Evolutionary conservation across 2,329 filamentous ascomycete species (phyloP).

Genomic region (Fusarium goolgardi): DNA sequence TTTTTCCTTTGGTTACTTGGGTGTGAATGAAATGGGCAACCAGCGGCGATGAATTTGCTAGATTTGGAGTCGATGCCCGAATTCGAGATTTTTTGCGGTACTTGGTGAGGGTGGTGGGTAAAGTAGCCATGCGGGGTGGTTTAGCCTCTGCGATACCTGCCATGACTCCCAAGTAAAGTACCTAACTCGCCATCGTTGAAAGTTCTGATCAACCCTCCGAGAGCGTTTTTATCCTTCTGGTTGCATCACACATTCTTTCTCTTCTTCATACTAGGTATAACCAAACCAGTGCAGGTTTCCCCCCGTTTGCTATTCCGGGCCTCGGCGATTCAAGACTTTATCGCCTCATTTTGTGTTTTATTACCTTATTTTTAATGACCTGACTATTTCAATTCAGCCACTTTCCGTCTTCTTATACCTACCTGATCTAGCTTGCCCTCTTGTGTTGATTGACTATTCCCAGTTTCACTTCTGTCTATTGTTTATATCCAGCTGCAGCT

Average conservation of each 20-base stretch:
- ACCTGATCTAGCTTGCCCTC: conserved; percentile 6
- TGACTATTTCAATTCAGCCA: conserved; percentile 11
- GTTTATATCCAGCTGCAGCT: conserved; percentile 17
- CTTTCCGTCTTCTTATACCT: conserved; percentile 14
- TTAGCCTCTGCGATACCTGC: conserved; percentile 20
- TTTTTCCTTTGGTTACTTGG: conserved; percentile 6
- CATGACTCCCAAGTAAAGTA: conserved; percentile 26
- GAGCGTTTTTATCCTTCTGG: conserved; percentile 23
- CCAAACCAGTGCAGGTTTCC: conserved; percentile 10
- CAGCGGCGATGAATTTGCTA: conserved; percentile 40
- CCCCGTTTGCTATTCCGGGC: conserved; percentile 11
- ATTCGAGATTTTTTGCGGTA: conserved; percentile 46
- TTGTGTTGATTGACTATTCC: conserved; percentile 16
- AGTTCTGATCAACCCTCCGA: conserved; percentile 34
- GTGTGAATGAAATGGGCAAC: conserved; percentile 44
- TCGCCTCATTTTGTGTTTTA: conserved; percentile 15
- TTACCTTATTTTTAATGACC: conserved; percentile 2
- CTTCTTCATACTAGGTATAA: conserved; percentile 23
- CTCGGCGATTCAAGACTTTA: conserved; percentile 27
- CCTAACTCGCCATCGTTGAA: conserved; percentile 21
- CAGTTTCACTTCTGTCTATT: conserved; percentile 10
- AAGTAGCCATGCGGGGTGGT: conserved; percentile 27
- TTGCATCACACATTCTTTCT: conserved; percentile 27
- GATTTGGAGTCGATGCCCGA: conserved; percentile 43
- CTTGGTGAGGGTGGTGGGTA: conserved; percentile 29